Percentiles rank a stretch among this genome's conserved stretches.
phyloP scores from a whole-genome alignment of 306 rosid species.

The Malus sylvestris region DNA sequence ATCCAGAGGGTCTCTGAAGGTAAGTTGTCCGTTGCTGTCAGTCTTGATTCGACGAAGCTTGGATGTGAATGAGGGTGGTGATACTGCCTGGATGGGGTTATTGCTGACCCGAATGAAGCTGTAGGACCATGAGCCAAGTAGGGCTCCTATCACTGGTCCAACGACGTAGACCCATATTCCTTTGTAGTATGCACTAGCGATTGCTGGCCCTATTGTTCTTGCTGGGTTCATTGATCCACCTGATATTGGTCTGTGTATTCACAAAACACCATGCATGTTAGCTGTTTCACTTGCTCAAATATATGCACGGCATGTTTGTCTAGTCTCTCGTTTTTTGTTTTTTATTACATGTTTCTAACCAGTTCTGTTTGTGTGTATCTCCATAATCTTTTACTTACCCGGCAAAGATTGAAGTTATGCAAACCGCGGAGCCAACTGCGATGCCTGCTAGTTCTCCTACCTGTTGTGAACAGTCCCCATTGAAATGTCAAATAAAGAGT shows the following conservation, averaged over 20 bases:
- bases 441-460: conserved; percentile 60
- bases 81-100: conserved; percentile 6
- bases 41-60: conserved; percentile 22
- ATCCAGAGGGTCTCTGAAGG: neutral
- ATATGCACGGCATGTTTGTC: neutral
- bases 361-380: neutral
- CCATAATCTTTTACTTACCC: conserved; percentile 40
- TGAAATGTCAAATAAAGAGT: neutral
- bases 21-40: neutral
- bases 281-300: neutral
- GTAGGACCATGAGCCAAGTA: conserved; percentile 62
- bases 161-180: conserved; percentile 65
- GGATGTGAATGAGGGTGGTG: conserved; percentile 24
- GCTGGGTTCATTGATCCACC: conserved; percentile 97
- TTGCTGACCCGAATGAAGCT: conserved; percentile 36
- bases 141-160: conserved; percentile 66
- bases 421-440: conserved; percentile 76
- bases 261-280: neutral
- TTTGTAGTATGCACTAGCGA: conserved; percentile 46
- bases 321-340: neutral
- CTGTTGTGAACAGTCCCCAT: conserved; percentile 19
- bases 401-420: conserved; percentile 72
- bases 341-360: too few species aligned
- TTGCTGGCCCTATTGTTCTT: conserved; percentile 77
- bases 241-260: conserved; percentile 57